Conservation (phyloP, 2,329 filamentous ascomycete species). For the Trichoderma guizhouense region DNA sequence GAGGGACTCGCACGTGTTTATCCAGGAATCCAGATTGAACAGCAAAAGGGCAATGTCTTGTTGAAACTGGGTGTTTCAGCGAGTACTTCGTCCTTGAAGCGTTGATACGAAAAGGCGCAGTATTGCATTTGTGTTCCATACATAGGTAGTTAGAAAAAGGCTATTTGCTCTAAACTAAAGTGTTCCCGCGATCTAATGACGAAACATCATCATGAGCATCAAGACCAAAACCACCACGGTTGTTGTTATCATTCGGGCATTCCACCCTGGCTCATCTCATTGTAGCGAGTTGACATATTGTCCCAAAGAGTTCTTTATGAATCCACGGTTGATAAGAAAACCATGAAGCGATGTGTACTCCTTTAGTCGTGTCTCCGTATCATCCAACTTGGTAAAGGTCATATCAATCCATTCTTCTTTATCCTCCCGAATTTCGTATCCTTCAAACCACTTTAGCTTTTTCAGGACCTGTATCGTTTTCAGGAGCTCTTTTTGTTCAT, state of each 20-base stretch:
- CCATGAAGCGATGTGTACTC: too few relatives aligned
- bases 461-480: background rate
- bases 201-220: background rate
- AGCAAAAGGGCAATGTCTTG: background rate
- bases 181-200: background rate
- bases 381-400: background rate
- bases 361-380: too few relatives aligned
- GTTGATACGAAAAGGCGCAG: too few relatives aligned
- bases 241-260: background rate
- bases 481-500: background rate
- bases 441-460: background rate
- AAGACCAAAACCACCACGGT: background rate
- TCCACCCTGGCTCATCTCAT: background rate
- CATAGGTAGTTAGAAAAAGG: background rate
- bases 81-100: background rate
- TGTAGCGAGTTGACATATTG: too few relatives aligned
- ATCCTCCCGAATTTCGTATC: background rate
- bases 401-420: background rate
- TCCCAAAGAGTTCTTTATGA: too few relatives aligned
- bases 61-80: background rate
- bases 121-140: background rate
- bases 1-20: too few relatives aligned
- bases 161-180: background rate
- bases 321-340: too few relatives aligned
- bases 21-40: background rate